phyloP scores from a whole-genome alignment of 2,329 filamentous ascomycete genomes.

The Calonectria fujianensis region DNA sequence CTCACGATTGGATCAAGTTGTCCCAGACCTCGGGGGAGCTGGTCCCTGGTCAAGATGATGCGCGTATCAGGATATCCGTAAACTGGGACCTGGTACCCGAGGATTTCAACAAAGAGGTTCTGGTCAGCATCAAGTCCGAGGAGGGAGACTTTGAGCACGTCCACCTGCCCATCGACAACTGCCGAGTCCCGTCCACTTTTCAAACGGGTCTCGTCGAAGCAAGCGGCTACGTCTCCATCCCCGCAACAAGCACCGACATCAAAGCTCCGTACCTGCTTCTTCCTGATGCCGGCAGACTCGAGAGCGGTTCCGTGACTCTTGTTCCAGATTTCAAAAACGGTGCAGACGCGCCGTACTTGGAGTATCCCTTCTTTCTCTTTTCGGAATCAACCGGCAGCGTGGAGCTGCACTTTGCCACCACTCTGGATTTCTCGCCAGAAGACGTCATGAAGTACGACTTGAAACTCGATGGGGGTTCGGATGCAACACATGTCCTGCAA shows the following conservation, averaged over 20 bases:
- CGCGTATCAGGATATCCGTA: conserved; percentile 43
- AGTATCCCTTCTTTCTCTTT: conserved; percentile 45
- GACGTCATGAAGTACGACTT: conserved; percentile 42
- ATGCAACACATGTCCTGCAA: conserved; percentile 25
- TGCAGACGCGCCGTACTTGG: neutral
- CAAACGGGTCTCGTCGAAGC: conserved; percentile 76
- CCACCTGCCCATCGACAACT: conserved; percentile 73
- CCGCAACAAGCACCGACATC: conserved; percentile 22
- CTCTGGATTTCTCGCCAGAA: conserved; percentile 41
- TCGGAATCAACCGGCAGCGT: conserved; percentile 12
- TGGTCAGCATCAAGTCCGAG: conserved; percentile 59
- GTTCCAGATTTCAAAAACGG: neutral
- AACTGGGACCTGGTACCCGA: conserved; percentile 63
- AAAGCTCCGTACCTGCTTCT: conserved; percentile 36
- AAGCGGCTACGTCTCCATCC: conserved; percentile 66
- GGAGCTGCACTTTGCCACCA: conserved; percentile 40
- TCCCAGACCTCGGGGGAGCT: conserved; percentile 70
- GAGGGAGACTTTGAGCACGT: conserved; percentile 65
- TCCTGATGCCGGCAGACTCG: conserved; percentile 42
- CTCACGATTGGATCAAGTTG: conserved; percentile 70
- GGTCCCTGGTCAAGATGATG: conserved; percentile 58
- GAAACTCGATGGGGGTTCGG: neutral
- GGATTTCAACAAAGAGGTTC: conserved; percentile 51
- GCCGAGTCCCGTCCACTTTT: conserved; percentile 69
- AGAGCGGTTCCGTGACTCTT: conserved; percentile 42